Conservation (phyloP, 768 basidiomycete genomes). For the Boletus speciosus region DNA sequence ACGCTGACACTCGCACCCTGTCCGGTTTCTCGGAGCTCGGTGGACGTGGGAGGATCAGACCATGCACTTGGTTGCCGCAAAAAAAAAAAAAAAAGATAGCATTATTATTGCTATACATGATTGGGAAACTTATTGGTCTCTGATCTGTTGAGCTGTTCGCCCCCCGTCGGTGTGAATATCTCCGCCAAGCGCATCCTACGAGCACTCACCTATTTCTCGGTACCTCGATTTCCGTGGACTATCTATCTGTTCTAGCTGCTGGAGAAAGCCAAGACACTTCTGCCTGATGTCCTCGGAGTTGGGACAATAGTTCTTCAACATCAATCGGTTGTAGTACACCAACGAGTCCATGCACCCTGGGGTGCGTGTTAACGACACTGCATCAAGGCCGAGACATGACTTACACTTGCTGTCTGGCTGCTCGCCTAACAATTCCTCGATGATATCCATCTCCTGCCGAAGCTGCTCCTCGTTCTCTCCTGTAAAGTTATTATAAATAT, state of each 20-base stretch:
- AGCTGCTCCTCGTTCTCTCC: slow-evolving; percentile 60
- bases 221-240: slow-evolving; percentile 65
- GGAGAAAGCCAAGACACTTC: slow-evolving; percentile 51
- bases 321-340: slow-evolving; percentile 74
- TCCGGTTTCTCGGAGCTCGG: background rate
- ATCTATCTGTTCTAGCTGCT: slow-evolving; percentile 62
- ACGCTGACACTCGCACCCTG: background rate
- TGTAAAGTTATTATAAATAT: slow-evolving; percentile 25
- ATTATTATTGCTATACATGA: background rate
- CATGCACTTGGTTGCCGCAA: background rate
- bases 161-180: background rate
- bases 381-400: slow-evolving; percentile 19
- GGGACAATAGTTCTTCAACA: slow-evolving; percentile 47
- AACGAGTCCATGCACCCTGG: slow-evolving; percentile 95
- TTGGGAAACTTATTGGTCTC: background rate
- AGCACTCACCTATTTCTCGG: slow-evolving; percentile 52
- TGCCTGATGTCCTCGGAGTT: slow-evolving; percentile 37
- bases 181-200: background rate
- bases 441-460: slow-evolving; percentile 69
- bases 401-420: slow-evolving; percentile 93
- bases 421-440: slow-evolving; percentile 80
- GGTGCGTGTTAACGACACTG: background rate
- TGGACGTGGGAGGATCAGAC: background rate
- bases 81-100: too few relatives aligned
- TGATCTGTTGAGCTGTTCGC: slow-evolving; percentile 23